Evolutionary conservation across 75 land plant genomes (phyloP), one percentile per base, ranked within the genome.

Genomic region (Picea sitchensis): DNA sequence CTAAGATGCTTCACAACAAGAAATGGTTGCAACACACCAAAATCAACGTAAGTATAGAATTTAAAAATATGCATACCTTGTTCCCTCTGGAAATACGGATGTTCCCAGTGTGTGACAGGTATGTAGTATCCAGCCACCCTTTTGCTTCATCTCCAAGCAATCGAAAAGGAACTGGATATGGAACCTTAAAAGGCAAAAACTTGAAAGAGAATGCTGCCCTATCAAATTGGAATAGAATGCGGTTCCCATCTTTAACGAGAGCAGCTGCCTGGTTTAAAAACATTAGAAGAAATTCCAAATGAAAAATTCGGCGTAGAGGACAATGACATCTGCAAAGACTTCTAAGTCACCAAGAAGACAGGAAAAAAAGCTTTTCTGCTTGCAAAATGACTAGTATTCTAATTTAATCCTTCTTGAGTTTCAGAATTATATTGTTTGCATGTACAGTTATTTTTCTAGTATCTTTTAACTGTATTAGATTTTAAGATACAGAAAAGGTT

Each of bases 111-210:
- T 84, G 80, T 13, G 99, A 96, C 71, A 96, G 79, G 76, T 96
- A 96, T 75, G 99, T 94, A 32, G 98, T 96, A 69, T 96, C 99
- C 21, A 96, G 77, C 99, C 99, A 96, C 20, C 99, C 99, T 81
- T 96, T 96, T 77, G 99, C 99, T 83, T 96, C 99, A 84, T 96
- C 99, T 69, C 99, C 98, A 71, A 96, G 92, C 80, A 96, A 89
- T 34, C 80, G 85, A 47, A 94, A 96, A 8, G 98, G 99, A 9
- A 96, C 99, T 12, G 99, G 99, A 81, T 96, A 96, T 76, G 99
- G 99, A 63, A 96, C 98, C 83, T 95, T 94, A 81, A 96, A 96
- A n/a, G 99, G 99, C 47, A 96, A 81, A 80, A 95, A 96, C 61
- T 87, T 94, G 51, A 96, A 92, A 61, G 92, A 84, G 73, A 96